phyloP scores from a whole-genome alignment of 1,284 basidiomycete genomes.

The Paramarasmius palmivorus region DNA sequence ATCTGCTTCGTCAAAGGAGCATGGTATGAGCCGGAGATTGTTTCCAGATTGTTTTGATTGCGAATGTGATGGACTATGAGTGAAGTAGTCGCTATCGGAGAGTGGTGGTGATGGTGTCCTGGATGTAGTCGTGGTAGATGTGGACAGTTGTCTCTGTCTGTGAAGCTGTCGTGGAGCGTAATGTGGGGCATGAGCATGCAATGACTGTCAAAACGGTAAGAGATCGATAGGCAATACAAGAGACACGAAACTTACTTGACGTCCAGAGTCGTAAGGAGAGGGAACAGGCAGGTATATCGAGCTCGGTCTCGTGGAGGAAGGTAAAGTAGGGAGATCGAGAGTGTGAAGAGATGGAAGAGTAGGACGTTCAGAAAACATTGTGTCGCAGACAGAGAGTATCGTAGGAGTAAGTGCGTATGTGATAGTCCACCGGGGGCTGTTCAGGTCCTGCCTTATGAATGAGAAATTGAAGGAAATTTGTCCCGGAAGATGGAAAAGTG shows the following conservation, averaged over 20 bases:
- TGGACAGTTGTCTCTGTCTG: slow-evolving; percentile 9
- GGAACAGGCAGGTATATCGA: slow-evolving; percentile 12
- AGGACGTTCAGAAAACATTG: slow-evolving; percentile 37
- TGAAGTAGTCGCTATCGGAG: slow-evolving; percentile 11
- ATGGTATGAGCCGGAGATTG: slow-evolving; percentile 41
- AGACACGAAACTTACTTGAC: slow-evolving; percentile 23
- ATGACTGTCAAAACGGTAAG: neutral
- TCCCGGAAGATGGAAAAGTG: slow-evolving; percentile 8
- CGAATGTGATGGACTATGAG: neutral
- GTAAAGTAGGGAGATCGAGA: slow-evolving; percentile 43
- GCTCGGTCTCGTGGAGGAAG: slow-evolving; percentile 19
- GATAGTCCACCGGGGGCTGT: slow-evolving; percentile 13
- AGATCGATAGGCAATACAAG: neutral
- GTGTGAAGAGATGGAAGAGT: slow-evolving; percentile 59
- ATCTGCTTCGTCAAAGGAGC: slow-evolving; percentile 50
- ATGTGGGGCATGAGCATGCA: slow-evolving; percentile 4
- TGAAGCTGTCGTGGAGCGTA: slow-evolving; percentile 8
- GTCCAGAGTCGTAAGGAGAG: slow-evolving; percentile 32
- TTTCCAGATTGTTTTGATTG: neutral
- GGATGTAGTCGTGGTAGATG: slow-evolving; percentile 36
- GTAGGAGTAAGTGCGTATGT: slow-evolving; percentile 4
- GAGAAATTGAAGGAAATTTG: slow-evolving; percentile 6
- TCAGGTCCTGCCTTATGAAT: slow-evolving; percentile 14
- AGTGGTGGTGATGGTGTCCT: slow-evolving; percentile 43
- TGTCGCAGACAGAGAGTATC: slow-evolving; percentile 21